These are phyloP conservation scores for Umbelopsis sp. DNA, from an alignment of 192 early-diverging fungal species.

Conservation along the genomic window DNA sequence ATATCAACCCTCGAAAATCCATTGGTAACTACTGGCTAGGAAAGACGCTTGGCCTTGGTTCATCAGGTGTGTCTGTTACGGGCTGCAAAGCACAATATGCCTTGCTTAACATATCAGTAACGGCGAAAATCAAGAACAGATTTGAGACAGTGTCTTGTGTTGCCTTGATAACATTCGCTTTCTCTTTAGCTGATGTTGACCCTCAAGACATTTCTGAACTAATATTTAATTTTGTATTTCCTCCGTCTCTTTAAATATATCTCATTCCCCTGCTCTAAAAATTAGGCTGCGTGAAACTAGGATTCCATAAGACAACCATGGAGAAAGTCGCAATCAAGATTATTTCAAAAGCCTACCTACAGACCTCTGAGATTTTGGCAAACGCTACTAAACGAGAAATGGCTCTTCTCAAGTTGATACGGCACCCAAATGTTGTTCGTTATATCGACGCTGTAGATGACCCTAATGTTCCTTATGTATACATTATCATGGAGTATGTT, in stretches of 20 bases:
- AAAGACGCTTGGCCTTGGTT: constrained; percentile 68
- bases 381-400: constrained; percentile 34
- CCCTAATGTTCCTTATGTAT: constrained; percentile 23
- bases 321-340: constrained; percentile 40
- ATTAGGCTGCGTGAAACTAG: constrained; percentile 38
- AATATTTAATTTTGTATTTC: neutral
- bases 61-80: constrained; percentile 42
- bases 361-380: constrained; percentile 18
- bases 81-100: neutral
- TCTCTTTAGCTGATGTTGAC: neutral
- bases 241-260: neutral
- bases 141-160: neutral
- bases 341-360: constrained; percentile 30
- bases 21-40: constrained; percentile 70
- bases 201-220: neutral
- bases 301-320: constrained; percentile 34
- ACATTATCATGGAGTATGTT: constrained; percentile 39
- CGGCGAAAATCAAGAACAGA: neutral
- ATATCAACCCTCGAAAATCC: neutral
- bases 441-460: constrained; percentile 31
- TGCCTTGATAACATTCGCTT: neutral
- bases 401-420: constrained; percentile 30
- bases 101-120: neutral
- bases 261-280: neutral
- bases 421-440: constrained; percentile 32